Percentiles rank a stretch among this genome's conserved stretches.
Evolutionary conservation across 2,329 filamentous ascomycete genomes (phyloP).

Genomic region (Botrytis tulipae): DNA sequence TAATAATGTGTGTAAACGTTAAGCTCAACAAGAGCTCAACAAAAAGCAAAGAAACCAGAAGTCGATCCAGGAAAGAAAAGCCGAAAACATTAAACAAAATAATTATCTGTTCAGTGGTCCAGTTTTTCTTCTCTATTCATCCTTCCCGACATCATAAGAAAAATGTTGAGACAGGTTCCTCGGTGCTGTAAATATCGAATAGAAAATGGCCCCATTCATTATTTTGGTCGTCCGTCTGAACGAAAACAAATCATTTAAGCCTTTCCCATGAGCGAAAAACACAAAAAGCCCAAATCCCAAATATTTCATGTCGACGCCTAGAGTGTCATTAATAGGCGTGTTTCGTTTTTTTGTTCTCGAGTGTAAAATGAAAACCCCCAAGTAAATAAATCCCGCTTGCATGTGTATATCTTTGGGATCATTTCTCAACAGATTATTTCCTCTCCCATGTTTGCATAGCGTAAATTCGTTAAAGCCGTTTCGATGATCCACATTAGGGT

Average conservation of each 20-base stretch:
- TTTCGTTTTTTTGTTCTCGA: slow-evolving; percentile 22
- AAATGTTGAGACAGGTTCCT: slow-evolving; percentile 12
- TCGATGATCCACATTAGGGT: slow-evolving; percentile 24
- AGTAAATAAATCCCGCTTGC: slow-evolving; percentile 24
- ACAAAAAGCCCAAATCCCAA: slow-evolving; percentile 8
- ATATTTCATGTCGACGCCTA: slow-evolving; percentile 29
- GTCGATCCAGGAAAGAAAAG: not conserved
- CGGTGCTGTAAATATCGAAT: slow-evolving; percentile 8
- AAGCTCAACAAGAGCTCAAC: not conserved
- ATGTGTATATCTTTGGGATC: slow-evolving; percentile 38
- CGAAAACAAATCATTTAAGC: slow-evolving; percentile 22
- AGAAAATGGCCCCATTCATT: slow-evolving; percentile 12
- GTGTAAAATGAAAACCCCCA: slow-evolving; percentile 19
- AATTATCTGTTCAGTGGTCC: slow-evolving; percentile 10
- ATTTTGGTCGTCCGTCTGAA: slow-evolving; percentile 19
- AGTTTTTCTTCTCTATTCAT: slow-evolving; percentile 17
- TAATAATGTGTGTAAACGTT: slow-evolving; percentile 9
- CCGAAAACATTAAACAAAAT: slow-evolving; percentile 7
- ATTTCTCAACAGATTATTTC: slow-evolving; percentile 30
- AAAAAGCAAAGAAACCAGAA: slow-evolving; percentile 9
- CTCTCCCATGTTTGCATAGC: slow-evolving; percentile 28
- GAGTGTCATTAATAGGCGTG: slow-evolving; percentile 37
- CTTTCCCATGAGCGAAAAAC: slow-evolving; percentile 20
- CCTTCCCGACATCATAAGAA: slow-evolving; percentile 18
- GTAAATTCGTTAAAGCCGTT: slow-evolving; percentile 30